These are phyloP conservation scores for Erigeron philadelphicus DNA, from an alignment of 140 eudicot genomes.

Conservation along the genomic window DNA sequence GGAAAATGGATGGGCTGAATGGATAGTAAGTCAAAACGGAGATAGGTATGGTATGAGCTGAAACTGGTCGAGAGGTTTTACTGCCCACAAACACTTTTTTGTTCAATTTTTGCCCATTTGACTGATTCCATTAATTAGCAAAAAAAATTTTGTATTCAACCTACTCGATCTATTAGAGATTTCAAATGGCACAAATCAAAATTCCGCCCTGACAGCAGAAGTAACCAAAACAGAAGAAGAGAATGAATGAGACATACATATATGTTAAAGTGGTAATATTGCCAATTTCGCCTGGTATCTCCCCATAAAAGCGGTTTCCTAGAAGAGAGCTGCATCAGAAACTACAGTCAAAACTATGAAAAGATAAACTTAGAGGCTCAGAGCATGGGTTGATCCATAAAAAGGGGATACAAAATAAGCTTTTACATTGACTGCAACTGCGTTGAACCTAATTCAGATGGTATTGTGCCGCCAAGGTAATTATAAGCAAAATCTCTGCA, in stretches of 20 bases:
- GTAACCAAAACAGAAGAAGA: background rate
- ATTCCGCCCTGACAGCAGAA: background rate
- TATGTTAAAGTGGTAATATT: conserved; percentile 59
- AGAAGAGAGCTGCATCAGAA: conserved; percentile 58
- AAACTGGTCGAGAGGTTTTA: no score
- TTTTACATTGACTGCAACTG: conserved; percentile 47
- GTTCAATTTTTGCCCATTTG: no score
- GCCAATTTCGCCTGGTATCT: conserved; percentile 62
- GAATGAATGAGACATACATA: conserved; percentile 45
- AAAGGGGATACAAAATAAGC: conserved; percentile 1
- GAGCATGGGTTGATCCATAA: background rate
- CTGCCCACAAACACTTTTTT: no score
- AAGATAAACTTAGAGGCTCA: conserved; percentile 4
- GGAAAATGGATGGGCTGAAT: no score
- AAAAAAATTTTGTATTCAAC: no score
- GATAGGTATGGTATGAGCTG: no score
- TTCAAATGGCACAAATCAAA: no score
- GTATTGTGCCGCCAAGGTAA: conserved; percentile 62
- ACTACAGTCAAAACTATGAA: conserved; percentile 14
- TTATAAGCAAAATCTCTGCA: conserved; percentile 79
- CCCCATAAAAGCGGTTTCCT: conserved; percentile 67
- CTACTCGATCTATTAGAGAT: no score
- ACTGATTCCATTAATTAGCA: no score
- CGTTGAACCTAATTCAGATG: conserved; percentile 63
- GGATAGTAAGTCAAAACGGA: no score